Evolutionary conservation across 2,329 filamentous ascomycete genomes (phyloP).

Genomic region (Alternaria panax): DNA sequence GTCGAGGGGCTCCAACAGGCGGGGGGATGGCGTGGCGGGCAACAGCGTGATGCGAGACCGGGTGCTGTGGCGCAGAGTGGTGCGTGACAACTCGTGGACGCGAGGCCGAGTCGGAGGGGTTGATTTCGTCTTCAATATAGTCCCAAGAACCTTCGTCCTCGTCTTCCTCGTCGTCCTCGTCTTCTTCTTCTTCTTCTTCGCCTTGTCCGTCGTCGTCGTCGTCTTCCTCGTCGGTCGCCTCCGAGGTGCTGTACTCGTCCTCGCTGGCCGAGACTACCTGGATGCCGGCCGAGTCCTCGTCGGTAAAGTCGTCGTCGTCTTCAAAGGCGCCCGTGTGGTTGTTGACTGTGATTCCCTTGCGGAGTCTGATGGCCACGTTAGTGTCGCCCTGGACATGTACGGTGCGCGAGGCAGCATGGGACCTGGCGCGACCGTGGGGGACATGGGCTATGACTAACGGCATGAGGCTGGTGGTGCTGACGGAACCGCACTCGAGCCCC

Average conservation of each 20-base stretch:
- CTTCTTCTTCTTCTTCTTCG: constrained; percentile 33
- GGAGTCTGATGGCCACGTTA: constrained; percentile 49
- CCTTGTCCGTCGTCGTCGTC: constrained; percentile 34
- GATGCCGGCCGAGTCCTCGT: constrained; percentile 45
- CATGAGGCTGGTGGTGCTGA: constrained; percentile 48
- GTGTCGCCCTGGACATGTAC: constrained; percentile 43
- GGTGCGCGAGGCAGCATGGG: constrained; percentile 29
- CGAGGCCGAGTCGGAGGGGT: constrained; percentile 60
- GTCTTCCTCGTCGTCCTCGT: constrained; percentile 37
- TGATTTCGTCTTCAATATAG: constrained; percentile 52
- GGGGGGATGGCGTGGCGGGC: constrained; percentile 37
- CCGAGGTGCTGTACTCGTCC: constrained; percentile 37
- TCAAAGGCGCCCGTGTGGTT: constrained; percentile 44
- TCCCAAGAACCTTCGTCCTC: constrained; percentile 38
- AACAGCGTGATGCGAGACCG: constrained; percentile 32
- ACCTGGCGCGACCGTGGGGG: constrained; percentile 41
- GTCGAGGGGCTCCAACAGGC: constrained; percentile 42
- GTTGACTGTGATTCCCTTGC: constrained; percentile 51
- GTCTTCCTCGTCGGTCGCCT: constrained; percentile 37
- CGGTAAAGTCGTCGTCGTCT: constrained; percentile 40
- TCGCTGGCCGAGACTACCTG: constrained; percentile 44
- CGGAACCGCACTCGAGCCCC: constrained; percentile 45
- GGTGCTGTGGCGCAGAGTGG: constrained; percentile 26
- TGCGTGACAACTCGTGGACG: constrained; percentile 45
- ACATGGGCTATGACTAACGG: constrained; percentile 52